Evolutionary conservation across 2,329 filamentous ascomycete genomes (phyloP), one percentile per base, ranked within the genome.

Genomic region (Penicillium fuscoglaucum): DNA sequence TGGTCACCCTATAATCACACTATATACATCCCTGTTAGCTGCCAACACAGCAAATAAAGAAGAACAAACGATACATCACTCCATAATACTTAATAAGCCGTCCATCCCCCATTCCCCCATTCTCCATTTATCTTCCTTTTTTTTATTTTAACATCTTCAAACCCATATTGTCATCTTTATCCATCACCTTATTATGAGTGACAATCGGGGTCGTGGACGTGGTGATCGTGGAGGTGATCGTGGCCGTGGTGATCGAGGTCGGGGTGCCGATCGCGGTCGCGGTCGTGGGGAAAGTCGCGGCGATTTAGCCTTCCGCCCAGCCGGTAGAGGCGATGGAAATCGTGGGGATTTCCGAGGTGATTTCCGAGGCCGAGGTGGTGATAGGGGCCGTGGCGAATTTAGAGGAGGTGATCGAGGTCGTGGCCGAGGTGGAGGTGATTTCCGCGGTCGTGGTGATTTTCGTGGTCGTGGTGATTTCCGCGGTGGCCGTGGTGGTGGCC

Each of bases 381-480:
- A 61, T 12, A 40, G 59, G 7, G 60, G 61, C 46, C 52, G 52
- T 43, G 48, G 66, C 29, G 65, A 51, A 9, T 55, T 40, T 26
- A 52, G 70, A 37, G 63, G 72, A 28, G 68, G 72, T 26, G 66
- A 71, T 24, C 59, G 69, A 28, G 60, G 66, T 55, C 60, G 68
- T 56, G 61, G 68, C 47, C 57, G 68, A 55, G 65, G 65, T 57
- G 62, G 68, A 53, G 64, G 65, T 57, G 62, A 60, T 19, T 52
- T 55, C 35, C 57, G 63, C n/a, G 61, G 70, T 48, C 66, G 72
- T 28, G 68, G 72, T 24, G 66, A 71, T 64, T 68, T 43, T 31
- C 57, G 57, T 10, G 59, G 61, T 44, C 46, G 58, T 3, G 56
- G 59, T 5, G 54, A 54, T 31, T 55, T 57, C 29, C 59, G 61